These are phyloP conservation scores for Tilletiaria anomala DNA, from an alignment of 1,284 basidiomycete genomes.

Conservation along the genomic window DNA sequence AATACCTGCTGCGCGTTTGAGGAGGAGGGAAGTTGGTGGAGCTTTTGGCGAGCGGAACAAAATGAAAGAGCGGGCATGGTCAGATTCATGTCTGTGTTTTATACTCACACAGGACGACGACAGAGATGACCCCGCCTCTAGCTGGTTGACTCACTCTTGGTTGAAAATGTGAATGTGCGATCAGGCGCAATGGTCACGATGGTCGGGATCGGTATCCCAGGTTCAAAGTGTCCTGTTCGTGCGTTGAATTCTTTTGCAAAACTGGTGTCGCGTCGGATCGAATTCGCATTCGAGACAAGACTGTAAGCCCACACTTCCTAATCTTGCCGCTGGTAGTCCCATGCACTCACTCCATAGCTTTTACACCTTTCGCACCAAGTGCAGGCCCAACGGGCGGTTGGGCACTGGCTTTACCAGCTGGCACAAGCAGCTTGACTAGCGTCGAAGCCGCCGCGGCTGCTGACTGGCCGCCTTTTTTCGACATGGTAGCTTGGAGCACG, in stretches of 20 bases:
- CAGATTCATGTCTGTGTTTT: not conserved
- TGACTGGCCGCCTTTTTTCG: too few species aligned
- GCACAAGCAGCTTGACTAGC: conserved; percentile 57
- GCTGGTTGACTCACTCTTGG: conserved; percentile 21
- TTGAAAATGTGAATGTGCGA: conserved; percentile 72
- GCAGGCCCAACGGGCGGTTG: conserved; percentile 94
- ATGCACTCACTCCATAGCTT: conserved; percentile 99
- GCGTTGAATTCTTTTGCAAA: conserved; percentile 28
- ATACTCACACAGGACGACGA: not conserved
- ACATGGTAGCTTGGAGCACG: too few species aligned
- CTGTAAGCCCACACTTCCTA: not conserved
- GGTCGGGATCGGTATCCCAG: conserved; percentile 76
- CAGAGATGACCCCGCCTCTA: too few species aligned
- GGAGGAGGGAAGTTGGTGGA: conserved; percentile 72
- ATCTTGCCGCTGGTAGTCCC: too few species aligned
- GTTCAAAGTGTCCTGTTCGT: conserved; percentile 73
- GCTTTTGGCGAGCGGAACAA: conserved; percentile 45
- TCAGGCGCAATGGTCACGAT: conserved; percentile 85
- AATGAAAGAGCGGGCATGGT: not conserved
- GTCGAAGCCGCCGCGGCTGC: too few species aligned
- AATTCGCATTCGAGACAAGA: too few species aligned
- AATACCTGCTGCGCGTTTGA: conserved; percentile 80
- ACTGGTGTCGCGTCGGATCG: too few species aligned
- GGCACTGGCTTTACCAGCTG: conserved; percentile 86
- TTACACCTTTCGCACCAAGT: conserved; percentile 91